These are phyloP conservation scores for Platanthera guangdongensis DNA, from an alignment of 106 monocot species.

Conservation along the genomic window DNA sequence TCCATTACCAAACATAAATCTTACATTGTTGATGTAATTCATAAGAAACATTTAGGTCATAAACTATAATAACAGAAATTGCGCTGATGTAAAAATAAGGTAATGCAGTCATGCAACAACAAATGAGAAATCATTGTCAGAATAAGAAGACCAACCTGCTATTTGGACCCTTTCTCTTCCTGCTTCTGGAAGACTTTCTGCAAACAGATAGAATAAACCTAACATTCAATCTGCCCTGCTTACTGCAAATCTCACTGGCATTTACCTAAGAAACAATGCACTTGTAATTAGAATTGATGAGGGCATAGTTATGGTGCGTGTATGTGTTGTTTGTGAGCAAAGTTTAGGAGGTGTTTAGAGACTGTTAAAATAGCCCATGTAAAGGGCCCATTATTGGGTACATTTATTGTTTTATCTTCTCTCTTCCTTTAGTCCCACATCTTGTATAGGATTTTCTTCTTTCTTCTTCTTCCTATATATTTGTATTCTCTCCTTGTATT, in stretches of 20 bases:
- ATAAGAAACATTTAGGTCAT: not conserved
- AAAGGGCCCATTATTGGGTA: too few species aligned
- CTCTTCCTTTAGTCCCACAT: too few species aligned
- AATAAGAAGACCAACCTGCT: conserved; percentile 11
- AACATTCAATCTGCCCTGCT: not conserved
- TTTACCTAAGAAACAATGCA: conserved; percentile 4
- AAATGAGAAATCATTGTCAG: not conserved
- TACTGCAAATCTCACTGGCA: not conserved
- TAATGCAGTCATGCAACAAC: not conserved
- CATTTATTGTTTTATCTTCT: too few species aligned
- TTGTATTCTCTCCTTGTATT: too few species aligned
- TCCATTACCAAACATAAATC: not conserved
- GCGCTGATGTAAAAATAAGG: not conserved
- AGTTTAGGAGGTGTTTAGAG: too few species aligned
- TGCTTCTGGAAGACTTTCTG: conserved; percentile 11
- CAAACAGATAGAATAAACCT: conserved; percentile 13
- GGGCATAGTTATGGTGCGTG: too few species aligned
- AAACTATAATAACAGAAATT: not conserved
- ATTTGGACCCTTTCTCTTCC: conserved; percentile 11
- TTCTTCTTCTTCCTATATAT: too few species aligned
- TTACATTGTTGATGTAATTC: not conserved
- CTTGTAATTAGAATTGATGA: too few species aligned
- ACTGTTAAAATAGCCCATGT: too few species aligned
- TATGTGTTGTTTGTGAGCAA: too few species aligned
- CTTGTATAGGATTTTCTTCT: too few species aligned